phyloP scores from a whole-genome alignment of 2,329 filamentous ascomycete species.

The Aurifilum marmelostoma region DNA sequence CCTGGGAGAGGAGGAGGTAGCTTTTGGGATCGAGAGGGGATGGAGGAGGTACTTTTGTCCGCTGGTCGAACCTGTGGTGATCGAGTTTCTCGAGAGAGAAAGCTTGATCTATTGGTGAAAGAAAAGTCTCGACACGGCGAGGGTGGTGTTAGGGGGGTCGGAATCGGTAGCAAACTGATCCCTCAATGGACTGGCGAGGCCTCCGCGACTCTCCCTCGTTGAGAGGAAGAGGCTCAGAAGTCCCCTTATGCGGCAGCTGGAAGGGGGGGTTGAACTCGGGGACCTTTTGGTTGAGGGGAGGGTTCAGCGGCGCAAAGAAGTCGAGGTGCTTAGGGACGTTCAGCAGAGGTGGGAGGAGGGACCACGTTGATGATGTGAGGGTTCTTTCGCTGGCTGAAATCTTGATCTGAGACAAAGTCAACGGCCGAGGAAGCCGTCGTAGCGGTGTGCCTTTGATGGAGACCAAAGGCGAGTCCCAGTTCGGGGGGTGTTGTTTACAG shows the following conservation, averaged over 20 bases:
- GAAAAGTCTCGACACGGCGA: slow-evolving; percentile 31
- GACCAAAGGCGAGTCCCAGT: slow-evolving; percentile 63
- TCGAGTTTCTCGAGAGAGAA: background rate
- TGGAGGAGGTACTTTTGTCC: slow-evolving; percentile 19
- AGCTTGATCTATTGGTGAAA: slow-evolving; percentile 16
- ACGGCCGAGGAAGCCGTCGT: slow-evolving; percentile 68
- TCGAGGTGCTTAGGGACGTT: slow-evolving; percentile 51
- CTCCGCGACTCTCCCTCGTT: slow-evolving; percentile 99
- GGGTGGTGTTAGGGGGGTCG: slow-evolving; percentile 84
- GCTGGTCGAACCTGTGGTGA: slow-evolving; percentile 21
- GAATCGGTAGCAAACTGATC: slow-evolving; percentile 91
- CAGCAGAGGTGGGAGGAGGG: slow-evolving; percentile 59
- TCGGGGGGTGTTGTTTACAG: slow-evolving; percentile 4
- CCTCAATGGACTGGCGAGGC: slow-evolving; percentile 90
- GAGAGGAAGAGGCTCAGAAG: slow-evolving; percentile 98
- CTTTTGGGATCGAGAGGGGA: slow-evolving; percentile 31
- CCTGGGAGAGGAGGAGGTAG: slow-evolving; percentile 30
- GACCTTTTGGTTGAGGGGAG: slow-evolving; percentile 48
- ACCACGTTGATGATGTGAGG: slow-evolving; percentile 69
- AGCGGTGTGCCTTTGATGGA: slow-evolving; percentile 62
- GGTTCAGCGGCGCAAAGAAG: slow-evolving; percentile 56
- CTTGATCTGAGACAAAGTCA: slow-evolving; percentile 66
- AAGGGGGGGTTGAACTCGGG: slow-evolving; percentile 62
- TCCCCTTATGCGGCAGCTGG: slow-evolving; percentile 99
- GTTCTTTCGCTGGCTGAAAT: slow-evolving; percentile 68